A percentile compares a stretch with the other conserved stretches of the same genome.
These are phyloP conservation scores for Moricandia moricandioides DNA, from an alignment of 345 rosid species.

Conservation along the genomic window DNA sequence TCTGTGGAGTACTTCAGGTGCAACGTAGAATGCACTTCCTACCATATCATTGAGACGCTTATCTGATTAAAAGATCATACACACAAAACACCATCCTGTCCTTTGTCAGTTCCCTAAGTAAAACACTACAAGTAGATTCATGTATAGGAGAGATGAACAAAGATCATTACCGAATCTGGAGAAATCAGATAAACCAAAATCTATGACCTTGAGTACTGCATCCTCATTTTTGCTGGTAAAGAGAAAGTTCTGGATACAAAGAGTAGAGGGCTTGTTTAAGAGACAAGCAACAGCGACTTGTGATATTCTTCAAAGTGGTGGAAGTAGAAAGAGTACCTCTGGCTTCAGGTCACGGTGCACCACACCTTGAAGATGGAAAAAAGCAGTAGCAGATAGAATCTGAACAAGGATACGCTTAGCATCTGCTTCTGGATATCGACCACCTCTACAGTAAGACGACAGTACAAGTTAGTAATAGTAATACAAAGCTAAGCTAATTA, in stretches of 20 bases:
- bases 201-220: conserved; percentile 85
- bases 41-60: conserved; percentile 51
- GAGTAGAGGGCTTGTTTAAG: background rate
- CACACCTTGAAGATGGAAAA: background rate
- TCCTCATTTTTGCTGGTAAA: conserved; percentile 73
- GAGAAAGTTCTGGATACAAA: conserved; percentile 72
- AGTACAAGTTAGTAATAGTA: too few species aligned
- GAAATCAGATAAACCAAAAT: conserved; percentile 91
- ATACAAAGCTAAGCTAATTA: background rate
- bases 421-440: conserved; percentile 64
- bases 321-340: conserved; percentile 9
- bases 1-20: conserved; percentile 95
- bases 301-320: conserved; percentile 5
- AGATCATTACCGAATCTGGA: conserved; percentile 58
- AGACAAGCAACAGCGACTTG: background rate
- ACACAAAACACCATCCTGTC: background rate
- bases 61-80: conserved; percentile 48
- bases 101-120: background rate
- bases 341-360: conserved; percentile 1
- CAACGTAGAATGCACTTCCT: background rate
- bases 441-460: conserved; percentile 63
- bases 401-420: background rate
- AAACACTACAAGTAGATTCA: background rate
- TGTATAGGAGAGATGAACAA: background rate
- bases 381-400: background rate